phyloP scores from a whole-genome alignment of 2,329 filamentous ascomycete species.

The Stachybotrys echinatus region DNA sequence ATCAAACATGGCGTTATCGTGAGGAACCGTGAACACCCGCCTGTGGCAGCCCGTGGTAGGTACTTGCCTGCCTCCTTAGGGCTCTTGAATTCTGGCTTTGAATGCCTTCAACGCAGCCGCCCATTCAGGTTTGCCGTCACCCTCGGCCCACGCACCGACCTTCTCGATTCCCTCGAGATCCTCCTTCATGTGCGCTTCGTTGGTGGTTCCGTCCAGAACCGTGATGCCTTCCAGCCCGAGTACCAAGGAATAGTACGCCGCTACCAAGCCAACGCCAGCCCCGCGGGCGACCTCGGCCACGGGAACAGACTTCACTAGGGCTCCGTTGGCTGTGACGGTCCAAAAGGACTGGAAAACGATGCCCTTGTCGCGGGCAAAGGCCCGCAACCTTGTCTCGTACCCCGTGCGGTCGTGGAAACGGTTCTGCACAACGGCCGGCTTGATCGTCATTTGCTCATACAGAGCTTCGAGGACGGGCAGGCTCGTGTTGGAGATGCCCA shows the following conservation, averaged over 20 bases:
- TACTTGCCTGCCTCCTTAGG: not conserved
- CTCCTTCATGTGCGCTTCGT: constrained; percentile 40
- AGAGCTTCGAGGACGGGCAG: constrained; percentile 51
- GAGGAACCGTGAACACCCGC: too few species aligned
- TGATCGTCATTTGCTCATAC: constrained; percentile 32
- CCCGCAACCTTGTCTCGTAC: constrained; percentile 57
- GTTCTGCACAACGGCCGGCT: constrained; percentile 66
- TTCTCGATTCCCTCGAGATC: constrained; percentile 39
- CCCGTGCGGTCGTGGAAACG: constrained; percentile 57
- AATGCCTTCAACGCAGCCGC: constrained; percentile 39
- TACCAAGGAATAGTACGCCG: constrained; percentile 42
- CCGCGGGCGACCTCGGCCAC: constrained; percentile 43
- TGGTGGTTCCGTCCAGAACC: constrained; percentile 42
- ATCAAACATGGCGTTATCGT: too few species aligned
- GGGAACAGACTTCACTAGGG: constrained; percentile 32
- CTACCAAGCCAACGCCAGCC: constrained; percentile 28
- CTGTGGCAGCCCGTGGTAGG: too few species aligned
- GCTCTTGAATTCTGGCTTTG: constrained; percentile 27
- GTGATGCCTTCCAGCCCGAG: constrained; percentile 37
- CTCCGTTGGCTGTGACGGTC: constrained; percentile 43
- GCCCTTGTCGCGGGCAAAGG: constrained; percentile 34
- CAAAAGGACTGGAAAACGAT: constrained; percentile 51
- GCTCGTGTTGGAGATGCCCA: constrained; percentile 75
- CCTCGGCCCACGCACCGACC: constrained; percentile 36
- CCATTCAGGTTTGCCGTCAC: constrained; percentile 43